A percentile compares a stretch with the other conserved stretches of the same genome.
These are phyloP conservation scores for Gossypium australe DNA, from an alignment of 345 rosid genomes.

Conservation along the genomic window DNA sequence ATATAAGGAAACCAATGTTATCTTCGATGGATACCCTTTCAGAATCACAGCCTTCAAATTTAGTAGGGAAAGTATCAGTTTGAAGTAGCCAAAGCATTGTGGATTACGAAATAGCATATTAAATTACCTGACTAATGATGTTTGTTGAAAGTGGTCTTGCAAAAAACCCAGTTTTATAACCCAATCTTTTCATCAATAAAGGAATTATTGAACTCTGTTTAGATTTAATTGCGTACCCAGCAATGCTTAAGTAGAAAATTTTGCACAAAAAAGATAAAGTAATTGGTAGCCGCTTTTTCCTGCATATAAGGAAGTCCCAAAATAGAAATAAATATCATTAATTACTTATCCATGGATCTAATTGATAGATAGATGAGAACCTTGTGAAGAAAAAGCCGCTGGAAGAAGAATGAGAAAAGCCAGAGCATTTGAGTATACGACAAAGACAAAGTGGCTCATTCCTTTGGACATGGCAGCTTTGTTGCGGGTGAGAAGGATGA, in stretches of 20 bases:
- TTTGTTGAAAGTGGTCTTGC: constrained; percentile 33
- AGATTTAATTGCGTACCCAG: constrained; percentile 30
- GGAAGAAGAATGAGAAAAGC: constrained; percentile 35
- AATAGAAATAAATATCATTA: background rate
- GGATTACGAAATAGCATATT: background rate
- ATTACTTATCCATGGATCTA: background rate
- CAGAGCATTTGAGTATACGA: constrained; percentile 38
- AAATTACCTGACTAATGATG: constrained; percentile 36
- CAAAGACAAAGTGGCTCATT: constrained; percentile 37
- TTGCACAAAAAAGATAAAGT: constrained; percentile 37
- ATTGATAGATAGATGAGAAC: constrained; percentile 7
- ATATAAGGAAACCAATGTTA: constrained; percentile 37
- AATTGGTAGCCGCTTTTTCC: constrained; percentile 32
- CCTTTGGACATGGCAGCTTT: constrained; percentile 50
- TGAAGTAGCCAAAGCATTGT: no score
- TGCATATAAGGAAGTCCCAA: constrained; percentile 4
- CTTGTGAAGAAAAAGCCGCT: constrained; percentile 23
- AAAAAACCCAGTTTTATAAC: background rate
- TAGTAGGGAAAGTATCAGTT: background rate
- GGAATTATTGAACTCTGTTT: background rate
- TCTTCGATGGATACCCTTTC: constrained; percentile 37
- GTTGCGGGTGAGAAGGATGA: constrained; percentile 19
- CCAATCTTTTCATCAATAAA: background rate
- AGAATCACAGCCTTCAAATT: constrained; percentile 43
- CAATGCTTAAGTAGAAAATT: constrained; percentile 39